Conservation (phyloP, 257 asterid genomes). For the Jaltomata sinuosa region DNA sequence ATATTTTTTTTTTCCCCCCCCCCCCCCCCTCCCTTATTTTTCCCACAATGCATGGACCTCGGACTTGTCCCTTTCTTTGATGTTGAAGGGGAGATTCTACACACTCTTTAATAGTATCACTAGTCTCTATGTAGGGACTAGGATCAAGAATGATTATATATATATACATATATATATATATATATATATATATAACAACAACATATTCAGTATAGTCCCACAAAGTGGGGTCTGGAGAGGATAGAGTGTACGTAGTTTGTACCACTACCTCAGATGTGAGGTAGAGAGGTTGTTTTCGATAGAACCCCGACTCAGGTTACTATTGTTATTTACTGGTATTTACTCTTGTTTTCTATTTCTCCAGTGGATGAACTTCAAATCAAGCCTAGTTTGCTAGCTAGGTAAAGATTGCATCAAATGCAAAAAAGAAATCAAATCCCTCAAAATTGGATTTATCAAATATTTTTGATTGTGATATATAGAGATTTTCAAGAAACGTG, state of each 20-base stretch:
- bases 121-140: not conserved
- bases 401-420: not conserved
- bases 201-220: no score
- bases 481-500: not conserved
- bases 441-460: not conserved
- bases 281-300: no score
- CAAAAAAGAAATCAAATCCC: not conserved
- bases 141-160: not conserved
- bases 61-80: not conserved
- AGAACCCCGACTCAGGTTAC: no score
- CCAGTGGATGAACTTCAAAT: not conserved
- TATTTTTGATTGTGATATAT: not conserved
- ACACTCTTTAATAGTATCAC: not conserved
- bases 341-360: not conserved
- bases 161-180: no score
- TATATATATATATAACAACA: no score
- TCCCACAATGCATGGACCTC: not conserved
- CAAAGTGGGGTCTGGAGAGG: no score
- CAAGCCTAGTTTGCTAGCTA: not conserved
- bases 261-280: no score
- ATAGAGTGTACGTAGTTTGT: no score
- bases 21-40: no score
- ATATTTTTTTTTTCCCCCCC: no score
- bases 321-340: no score
- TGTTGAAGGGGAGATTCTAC: not conserved